Conservation (phyloP, 2,329 filamentous ascomycete species). For the Rhynchosporium secalis region DNA sequence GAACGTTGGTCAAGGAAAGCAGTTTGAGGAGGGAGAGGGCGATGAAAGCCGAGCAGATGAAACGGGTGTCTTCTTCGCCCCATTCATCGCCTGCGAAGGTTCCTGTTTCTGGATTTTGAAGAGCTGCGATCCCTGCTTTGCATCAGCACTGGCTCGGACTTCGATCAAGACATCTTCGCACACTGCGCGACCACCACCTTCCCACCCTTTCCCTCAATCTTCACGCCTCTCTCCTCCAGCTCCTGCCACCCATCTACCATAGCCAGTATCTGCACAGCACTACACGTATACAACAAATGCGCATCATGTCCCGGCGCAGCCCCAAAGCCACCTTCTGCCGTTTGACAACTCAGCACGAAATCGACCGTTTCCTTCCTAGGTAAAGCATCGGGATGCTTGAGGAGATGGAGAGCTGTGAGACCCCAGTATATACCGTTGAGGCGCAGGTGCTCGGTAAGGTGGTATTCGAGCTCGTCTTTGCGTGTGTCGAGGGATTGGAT, state of each 20-base stretch:
- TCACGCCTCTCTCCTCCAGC: constrained; percentile 58
- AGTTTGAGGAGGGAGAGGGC: constrained; percentile 81
- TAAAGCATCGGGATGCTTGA: constrained; percentile 78
- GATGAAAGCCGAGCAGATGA: constrained; percentile 88
- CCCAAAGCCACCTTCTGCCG: constrained; percentile 86
- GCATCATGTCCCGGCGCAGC: constrained; percentile 93
- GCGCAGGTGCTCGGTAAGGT: constrained; percentile 94
- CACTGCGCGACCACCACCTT: constrained; percentile 76
- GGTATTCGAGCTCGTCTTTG: constrained; percentile 95
- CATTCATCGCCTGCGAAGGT: constrained; percentile 94
- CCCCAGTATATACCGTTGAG: constrained; percentile 98
- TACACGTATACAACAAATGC: constrained; percentile 95
- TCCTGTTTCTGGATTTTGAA: constrained; percentile 79
- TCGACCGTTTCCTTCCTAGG: constrained; percentile 79
- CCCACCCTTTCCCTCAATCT: constrained; percentile 45
- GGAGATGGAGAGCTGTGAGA: constrained; percentile 80
- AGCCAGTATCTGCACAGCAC: constrained; percentile 88
- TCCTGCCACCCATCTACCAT: constrained; percentile 83
- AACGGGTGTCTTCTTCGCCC: constrained; percentile 94
- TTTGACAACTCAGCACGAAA: constrained; percentile 94
- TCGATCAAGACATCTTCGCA: constrained; percentile 47
- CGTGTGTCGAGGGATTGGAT: constrained; percentile 89
- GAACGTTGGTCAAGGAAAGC: constrained; percentile 71
- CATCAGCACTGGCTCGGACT: constrained; percentile 20
- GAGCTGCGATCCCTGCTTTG: constrained; percentile 66